Evolutionary conservation across 192 early-diverging fungal species (phyloP).

Genomic region (Umbelopsis ramanniana): DNA sequence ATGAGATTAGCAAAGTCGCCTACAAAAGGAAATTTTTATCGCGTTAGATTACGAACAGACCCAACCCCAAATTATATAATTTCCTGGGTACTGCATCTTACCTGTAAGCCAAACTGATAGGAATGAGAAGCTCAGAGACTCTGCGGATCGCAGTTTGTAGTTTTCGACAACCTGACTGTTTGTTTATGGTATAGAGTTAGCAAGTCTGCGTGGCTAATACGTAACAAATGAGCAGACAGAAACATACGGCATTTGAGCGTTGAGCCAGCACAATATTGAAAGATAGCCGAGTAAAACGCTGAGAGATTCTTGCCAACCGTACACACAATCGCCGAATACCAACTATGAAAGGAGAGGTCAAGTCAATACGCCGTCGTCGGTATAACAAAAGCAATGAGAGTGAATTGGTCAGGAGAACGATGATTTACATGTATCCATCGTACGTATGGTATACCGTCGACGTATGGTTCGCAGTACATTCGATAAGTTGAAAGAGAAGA

Average conservation of each 20-base stretch:
- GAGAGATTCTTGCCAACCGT: constrained; percentile 42
- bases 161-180: constrained; percentile 56
- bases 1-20: constrained; percentile 73
- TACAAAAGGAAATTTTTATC: constrained; percentile 16
- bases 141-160: constrained; percentile 47
- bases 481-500: not conserved
- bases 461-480: constrained; percentile 18
- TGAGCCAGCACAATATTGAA: constrained; percentile 69
- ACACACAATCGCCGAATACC: constrained; percentile 50
- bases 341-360: constrained; percentile 24
- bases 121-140: constrained; percentile 57
- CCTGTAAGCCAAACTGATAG: constrained; percentile 63
- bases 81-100: constrained; percentile 22
- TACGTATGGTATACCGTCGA: constrained; percentile 8
- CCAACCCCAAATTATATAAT: not conserved
- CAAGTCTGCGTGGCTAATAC: not conserved
- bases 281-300: constrained; percentile 54
- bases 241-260: constrained; percentile 74
- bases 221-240: not conserved
- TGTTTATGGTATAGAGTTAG: not conserved
- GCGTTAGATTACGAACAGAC: constrained; percentile 8
- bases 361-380: not conserved
- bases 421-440: constrained; percentile 11
- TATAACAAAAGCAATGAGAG: not conserved
- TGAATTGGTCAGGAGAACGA: not conserved